Conservation (phyloP, 2,329 filamentous ascomycete species). For the Calonectria honghensis region DNA sequence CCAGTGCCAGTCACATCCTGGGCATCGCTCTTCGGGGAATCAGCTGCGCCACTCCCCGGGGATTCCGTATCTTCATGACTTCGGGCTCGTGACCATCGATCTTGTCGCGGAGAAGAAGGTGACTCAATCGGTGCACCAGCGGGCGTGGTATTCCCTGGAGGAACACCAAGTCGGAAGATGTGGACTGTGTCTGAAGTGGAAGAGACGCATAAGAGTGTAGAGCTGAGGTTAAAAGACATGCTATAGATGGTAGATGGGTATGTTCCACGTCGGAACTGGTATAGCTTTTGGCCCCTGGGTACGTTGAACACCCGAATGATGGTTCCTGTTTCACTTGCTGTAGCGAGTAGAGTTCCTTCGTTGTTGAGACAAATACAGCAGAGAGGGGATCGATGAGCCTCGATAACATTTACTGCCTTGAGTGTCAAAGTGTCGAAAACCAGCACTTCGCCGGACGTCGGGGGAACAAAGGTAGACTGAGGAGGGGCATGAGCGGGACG, state of each 20-base stretch:
- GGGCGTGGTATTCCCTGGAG: conserved; percentile 63
- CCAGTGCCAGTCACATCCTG: conserved; percentile 61
- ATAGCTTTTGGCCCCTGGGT: conserved; percentile 92
- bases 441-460: conserved; percentile 92
- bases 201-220: conserved; percentile 94
- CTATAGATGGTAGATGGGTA: conserved; percentile 97
- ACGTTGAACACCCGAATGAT: conserved; percentile 97
- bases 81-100: conserved; percentile 72
- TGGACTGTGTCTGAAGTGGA: conserved; percentile 98
- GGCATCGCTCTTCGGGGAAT: conserved; percentile 72
- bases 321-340: conserved; percentile 96
- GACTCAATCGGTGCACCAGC: conserved; percentile 61
- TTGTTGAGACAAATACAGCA: conserved; percentile 94
- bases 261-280: conserved; percentile 95
- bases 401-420: conserved; percentile 95
- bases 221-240: conserved; percentile 98
- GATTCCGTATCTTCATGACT: conserved; percentile 69
- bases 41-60: conserved; percentile 67
- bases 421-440: conserved; percentile 93
- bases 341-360: conserved; percentile 93
- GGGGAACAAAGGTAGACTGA: conserved; percentile 83
- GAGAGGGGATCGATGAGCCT: conserved; percentile 93
- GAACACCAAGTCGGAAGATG: conserved; percentile 86
- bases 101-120: conserved; percentile 64
- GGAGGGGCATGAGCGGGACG: conserved; percentile 90